Evolutionary conservation across 352 stramenopile genomes (phyloP).

Genomic region (Phytophthora kernoviae): DNA sequence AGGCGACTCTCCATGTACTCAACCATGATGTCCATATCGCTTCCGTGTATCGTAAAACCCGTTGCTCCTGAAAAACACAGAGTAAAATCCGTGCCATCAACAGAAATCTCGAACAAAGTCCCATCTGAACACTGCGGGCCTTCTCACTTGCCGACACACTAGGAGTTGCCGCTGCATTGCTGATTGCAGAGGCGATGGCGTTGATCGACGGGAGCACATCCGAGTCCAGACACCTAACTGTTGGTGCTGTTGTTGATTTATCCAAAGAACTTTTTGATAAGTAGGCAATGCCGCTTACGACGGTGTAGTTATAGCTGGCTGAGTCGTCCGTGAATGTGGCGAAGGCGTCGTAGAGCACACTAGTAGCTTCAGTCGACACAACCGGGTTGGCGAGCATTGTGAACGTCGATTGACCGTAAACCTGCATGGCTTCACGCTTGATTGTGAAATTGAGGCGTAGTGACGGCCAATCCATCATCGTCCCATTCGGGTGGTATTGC

Average conservation of each 20-base stretch:
- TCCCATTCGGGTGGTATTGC: neutral
- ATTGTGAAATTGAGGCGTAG: constrained; percentile 34
- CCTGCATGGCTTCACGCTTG: constrained; percentile 34
- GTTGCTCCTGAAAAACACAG: constrained; percentile 16
- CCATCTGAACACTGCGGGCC: constrained; percentile 3
- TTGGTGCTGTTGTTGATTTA: neutral
- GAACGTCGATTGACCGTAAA: constrained; percentile 26
- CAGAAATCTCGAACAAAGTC: constrained; percentile 4
- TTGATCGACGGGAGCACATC: constrained; percentile 21
- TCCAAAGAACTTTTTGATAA: constrained; percentile 8
- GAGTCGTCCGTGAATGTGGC: constrained; percentile 22
- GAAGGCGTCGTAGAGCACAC: constrained; percentile 32
- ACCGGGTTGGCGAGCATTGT: constrained; percentile 34
- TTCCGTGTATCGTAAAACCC: constrained; percentile 13
- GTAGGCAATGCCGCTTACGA: constrained; percentile 33
- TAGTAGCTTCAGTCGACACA: constrained; percentile 5
- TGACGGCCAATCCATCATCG: constrained; percentile 20
- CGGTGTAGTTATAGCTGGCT: constrained; percentile 29
- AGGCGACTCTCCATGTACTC: constrained; percentile 17
- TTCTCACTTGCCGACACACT: constrained; percentile 2
- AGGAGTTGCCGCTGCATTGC: constrained; percentile 1
- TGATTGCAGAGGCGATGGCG: constrained; percentile 16
- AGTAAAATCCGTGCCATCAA: constrained; percentile 12
- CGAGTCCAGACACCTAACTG: constrained; percentile 17
- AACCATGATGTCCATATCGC: constrained; percentile 25